Evolutionary conservation across 805 yeast genomes (phyloP).

Genomic region (Myxozyma sirexii): DNA sequence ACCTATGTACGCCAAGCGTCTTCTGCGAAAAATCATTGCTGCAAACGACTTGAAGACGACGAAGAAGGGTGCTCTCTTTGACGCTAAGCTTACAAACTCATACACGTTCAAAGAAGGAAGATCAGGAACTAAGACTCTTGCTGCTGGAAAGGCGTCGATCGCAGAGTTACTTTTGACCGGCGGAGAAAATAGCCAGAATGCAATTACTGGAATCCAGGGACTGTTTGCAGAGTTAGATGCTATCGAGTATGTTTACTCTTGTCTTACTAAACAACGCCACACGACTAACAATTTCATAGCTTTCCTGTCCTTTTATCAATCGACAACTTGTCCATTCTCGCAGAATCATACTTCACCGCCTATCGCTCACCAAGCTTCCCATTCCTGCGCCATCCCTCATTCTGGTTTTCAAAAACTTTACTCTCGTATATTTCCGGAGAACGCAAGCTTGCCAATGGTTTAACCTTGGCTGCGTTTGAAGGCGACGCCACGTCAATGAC

Average conservation of each 20-base stretch:
- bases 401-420: slow-evolving; percentile 13
- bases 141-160: slow-evolving; percentile 12
- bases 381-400: slow-evolving; percentile 6
- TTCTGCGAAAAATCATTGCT: slow-evolving; percentile 4
- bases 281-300: background rate
- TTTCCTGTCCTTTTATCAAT: slow-evolving; percentile 26
- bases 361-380: slow-evolving; percentile 14
- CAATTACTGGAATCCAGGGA: slow-evolving; percentile 18
- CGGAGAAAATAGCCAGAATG: slow-evolving; percentile 2
- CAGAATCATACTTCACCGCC: slow-evolving; percentile 14
- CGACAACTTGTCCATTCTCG: slow-evolving; percentile 22
- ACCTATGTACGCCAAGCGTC: slow-evolving; percentile 23
- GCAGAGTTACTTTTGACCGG: slow-evolving; percentile 9
- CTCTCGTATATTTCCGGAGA: slow-evolving; percentile 18
- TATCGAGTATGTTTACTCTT: background rate
- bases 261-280: no score
- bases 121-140: background rate
- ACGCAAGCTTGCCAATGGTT: slow-evolving; percentile 18
- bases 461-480: slow-evolving; percentile 18
- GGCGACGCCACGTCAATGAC: slow-evolving; percentile 12
- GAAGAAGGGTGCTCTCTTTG: background rate
- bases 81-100: background rate
- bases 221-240: slow-evolving; percentile 18
- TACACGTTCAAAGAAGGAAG: slow-evolving; percentile 6
- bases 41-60: background rate